Conservation (phyloP, 2,329 filamentous ascomycete genomes). For the Microsporum ferrugineum region DNA sequence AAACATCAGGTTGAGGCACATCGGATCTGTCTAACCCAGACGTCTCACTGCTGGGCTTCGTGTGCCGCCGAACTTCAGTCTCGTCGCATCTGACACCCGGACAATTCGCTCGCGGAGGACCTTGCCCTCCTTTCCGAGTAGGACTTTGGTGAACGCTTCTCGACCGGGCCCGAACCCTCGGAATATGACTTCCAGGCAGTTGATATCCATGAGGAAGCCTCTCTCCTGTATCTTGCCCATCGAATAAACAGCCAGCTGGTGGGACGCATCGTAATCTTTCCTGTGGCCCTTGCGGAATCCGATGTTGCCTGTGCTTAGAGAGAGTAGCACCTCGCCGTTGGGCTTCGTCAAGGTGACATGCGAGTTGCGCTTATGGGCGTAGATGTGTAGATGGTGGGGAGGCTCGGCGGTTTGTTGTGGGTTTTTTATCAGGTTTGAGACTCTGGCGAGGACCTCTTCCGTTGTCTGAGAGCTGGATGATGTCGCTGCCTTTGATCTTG, state of each 20-base stretch:
- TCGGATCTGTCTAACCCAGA: constrained; percentile 45
- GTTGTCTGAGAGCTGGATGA: neutral
- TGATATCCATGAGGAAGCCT: constrained; percentile 64
- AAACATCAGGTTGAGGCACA: neutral
- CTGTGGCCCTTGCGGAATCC: constrained; percentile 79
- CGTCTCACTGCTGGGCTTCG: constrained; percentile 76
- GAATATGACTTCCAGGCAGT: constrained; percentile 65
- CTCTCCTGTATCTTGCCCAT: constrained; percentile 75
- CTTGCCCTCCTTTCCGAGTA: constrained; percentile 76
- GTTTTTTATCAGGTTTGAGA: constrained; percentile 2
- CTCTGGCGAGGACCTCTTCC: constrained; percentile 3
- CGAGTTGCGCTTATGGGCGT: constrained; percentile 83
- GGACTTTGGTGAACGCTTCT: constrained; percentile 78
- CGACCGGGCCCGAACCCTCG: constrained; percentile 78
- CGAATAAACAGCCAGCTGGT: constrained; percentile 75
- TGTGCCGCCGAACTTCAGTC: constrained; percentile 89
- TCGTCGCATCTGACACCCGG: constrained; percentile 73
- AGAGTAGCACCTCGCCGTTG: constrained; percentile 66
- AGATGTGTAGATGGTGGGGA: constrained; percentile 68
- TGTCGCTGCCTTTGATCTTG: neutral
- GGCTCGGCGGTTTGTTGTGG: constrained; percentile 2
- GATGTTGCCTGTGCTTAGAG: constrained; percentile 71
- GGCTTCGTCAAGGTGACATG: constrained; percentile 84
- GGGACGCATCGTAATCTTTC: constrained; percentile 78
- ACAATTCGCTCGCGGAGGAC: constrained; percentile 62